Base-by-base conservation (phyloP, 2,329 filamentous ascomycete species). In the Malbranchea cinnamomea region DNA sequence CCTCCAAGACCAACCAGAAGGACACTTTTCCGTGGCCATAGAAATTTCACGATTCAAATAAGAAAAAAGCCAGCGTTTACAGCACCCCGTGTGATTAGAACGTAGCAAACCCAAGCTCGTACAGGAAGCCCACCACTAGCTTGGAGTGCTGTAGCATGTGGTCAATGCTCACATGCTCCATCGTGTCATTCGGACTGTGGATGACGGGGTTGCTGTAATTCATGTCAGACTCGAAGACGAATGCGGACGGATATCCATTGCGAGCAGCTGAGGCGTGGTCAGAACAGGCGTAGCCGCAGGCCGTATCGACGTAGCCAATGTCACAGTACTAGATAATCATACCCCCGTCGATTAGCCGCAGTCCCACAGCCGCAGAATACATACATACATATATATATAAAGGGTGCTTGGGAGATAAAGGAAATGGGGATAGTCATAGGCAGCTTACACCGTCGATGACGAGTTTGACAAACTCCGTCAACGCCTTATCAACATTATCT, bases 81-180 rank as follows among this genome's bases (percentile, higher is more conserved):
- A n/a, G n/a, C n/a, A n/a, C n/a, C n/a, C n/a, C n/a, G n/a, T n/a
- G n/a, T n/a, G n/a, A n/a, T n/a, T n/a, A n/a, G n/a, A n/a, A n/a
- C n/a, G n/a, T n/a, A n/a, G n/a, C n/a, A n/a, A 81, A 81, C 6
- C 75, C 82, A 37, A 92, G 67, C 60, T 93, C 84, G 46, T 85
- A 87, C 4, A 76, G 81, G 42, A 92, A 67, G 4, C 77, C 80
- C 18, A 92, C 62, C 1, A 82, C 89, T 66, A 93, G 68, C 50
- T 74, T 77, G 13, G 81, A 82, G 55, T 93, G 84, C 59, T 93
- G 76, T 19, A 89, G 65, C 83, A 93, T 92, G 53, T 93, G 84
- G 50, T 85, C 74, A 50, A 91, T 92, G 43, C 74, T 74, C 35
- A 85, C 56, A 39, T 71, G 74, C 47, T 77, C 66, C 40, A 84